A percentile compares a stretch with the other conserved stretches of the same genome.
Evolutionary conservation across 257 asterid genomes (phyloP).

Genomic region (Galeopsis tetrahit): DNA sequence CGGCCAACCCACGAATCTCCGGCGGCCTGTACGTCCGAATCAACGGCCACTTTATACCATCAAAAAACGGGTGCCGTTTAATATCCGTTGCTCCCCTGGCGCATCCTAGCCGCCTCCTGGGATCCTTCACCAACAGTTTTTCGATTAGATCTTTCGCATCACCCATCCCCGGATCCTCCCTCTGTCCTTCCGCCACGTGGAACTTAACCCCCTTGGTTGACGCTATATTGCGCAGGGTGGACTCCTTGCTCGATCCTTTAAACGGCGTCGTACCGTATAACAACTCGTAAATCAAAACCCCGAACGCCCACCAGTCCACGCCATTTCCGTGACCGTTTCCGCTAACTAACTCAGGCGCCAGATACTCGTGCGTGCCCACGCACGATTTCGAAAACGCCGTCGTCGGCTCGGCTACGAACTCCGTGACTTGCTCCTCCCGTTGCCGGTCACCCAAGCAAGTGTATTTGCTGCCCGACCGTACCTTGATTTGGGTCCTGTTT

Average conservation of each 20-base stretch:
- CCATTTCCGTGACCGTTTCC: constrained; percentile 92
- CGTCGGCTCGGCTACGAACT: constrained; percentile 79
- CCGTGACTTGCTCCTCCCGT: constrained; percentile 58
- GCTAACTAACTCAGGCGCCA: constrained; percentile 74
- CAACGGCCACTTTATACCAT: constrained; percentile 92
- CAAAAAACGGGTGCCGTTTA: constrained; percentile 86
- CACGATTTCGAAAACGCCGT: constrained; percentile 82
- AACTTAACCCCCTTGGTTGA: constrained; percentile 70
- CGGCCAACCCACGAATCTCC: constrained; percentile 71
- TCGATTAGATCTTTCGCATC: constrained; percentile 75
- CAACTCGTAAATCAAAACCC: constrained; percentile 73
- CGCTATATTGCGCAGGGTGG: constrained; percentile 89
- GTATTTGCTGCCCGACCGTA: constrained; percentile 21
- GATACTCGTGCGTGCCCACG: constrained; percentile 88
- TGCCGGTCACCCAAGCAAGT: constrained; percentile 31
- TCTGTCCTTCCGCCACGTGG: constrained; percentile 35
- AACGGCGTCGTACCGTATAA: constrained; percentile 78
- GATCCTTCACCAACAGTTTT: constrained; percentile 76
- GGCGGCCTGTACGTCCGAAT: constrained; percentile 81
- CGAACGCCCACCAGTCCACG: constrained; percentile 98
- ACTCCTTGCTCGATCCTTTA: constrained; percentile 80
- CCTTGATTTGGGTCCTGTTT: constrained; percentile 28
- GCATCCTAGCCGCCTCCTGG: constrained; percentile 78
- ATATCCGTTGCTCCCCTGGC: constrained; percentile 87
- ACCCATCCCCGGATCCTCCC: constrained; percentile 50